Conservation (phyloP, 208 protist genomes). For the Wallacemonas rigidus region DNA sequence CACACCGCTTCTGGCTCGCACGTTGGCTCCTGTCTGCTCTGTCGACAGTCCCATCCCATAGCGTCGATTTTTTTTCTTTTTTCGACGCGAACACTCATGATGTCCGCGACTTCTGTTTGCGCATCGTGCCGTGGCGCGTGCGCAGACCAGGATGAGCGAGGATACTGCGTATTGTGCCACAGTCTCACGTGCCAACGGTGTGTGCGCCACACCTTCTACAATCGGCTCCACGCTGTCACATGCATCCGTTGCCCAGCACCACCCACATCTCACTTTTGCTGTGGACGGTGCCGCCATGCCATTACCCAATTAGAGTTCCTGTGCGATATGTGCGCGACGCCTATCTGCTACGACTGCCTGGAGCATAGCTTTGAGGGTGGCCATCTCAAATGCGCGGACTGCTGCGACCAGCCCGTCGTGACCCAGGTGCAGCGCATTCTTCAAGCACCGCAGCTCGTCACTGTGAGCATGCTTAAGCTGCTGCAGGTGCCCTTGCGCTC, state of each 20-base stretch:
- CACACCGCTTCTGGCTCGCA: too few species aligned
- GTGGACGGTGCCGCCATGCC: constrained; percentile 43
- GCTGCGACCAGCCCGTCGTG: constrained; percentile 52
- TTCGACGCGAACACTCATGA: not conserved
- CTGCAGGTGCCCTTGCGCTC: constrained; percentile 26
- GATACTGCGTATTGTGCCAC: constrained; percentile 54
- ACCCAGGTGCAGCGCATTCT: not conserved
- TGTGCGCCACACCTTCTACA: constrained; percentile 24
- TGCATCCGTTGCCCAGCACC: constrained; percentile 46
- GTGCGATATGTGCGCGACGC: constrained; percentile 59
- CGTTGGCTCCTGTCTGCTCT: too few species aligned
- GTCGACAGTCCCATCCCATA: too few species aligned
- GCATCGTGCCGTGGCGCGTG: constrained; percentile 18
- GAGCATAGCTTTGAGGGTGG: constrained; percentile 67
- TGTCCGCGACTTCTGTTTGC: not conserved
- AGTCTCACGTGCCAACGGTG: constrained; percentile 44
- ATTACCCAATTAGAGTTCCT: constrained; percentile 47
- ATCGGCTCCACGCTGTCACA: constrained; percentile 41
- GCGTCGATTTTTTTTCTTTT: too few species aligned
- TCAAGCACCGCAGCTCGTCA: constrained; percentile 10
- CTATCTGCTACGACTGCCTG: constrained; percentile 66
- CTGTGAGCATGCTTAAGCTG: constrained; percentile 18
- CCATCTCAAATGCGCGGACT: constrained; percentile 62
- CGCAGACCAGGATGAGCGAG: constrained; percentile 15
- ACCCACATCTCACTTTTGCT: constrained; percentile 31